Evolutionary conservation across 1,284 basidiomycete genomes (phyloP).

Genomic region (Athelia psychrophila): DNA sequence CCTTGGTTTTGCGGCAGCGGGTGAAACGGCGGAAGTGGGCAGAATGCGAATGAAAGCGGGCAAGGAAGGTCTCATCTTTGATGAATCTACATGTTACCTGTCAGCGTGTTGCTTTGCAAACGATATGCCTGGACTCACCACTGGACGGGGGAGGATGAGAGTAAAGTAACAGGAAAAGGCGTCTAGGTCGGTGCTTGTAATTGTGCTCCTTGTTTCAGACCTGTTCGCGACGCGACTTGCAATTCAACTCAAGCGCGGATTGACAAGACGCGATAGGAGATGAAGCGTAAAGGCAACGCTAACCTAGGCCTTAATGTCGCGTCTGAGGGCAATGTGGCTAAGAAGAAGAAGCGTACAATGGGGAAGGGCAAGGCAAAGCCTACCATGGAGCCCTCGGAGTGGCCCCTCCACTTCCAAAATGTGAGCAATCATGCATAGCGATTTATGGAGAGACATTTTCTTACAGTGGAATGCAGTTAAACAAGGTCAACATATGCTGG

Average conservation of each 20-base stretch:
- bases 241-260: neutral
- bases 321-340: conserved; percentile 6
- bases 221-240: neutral
- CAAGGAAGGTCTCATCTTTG: conserved; percentile 30
- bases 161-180: no score
- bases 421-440: conserved; percentile 31
- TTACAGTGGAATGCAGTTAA: no score
- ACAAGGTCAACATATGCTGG: conserved; percentile 2
- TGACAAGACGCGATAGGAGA: neutral
- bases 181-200: no score
- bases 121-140: no score
- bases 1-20: conserved; percentile 12
- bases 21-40: conserved; percentile 29
- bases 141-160: no score
- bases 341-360: conserved; percentile 23
- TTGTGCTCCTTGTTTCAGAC: no score
- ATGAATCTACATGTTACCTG: neutral
- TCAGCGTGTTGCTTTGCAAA: no score
- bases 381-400: conserved; percentile 25
- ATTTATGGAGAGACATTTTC: neutral
- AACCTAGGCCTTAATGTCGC: conserved; percentile 1
- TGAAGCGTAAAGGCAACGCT: conserved; percentile 2
- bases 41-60: conserved; percentile 39
- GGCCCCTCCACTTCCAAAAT: conserved; percentile 60
- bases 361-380: conserved; percentile 21